Base-by-base conservation (phyloP, 306 rosid genomes). In the Inga oerstediana region DNA sequence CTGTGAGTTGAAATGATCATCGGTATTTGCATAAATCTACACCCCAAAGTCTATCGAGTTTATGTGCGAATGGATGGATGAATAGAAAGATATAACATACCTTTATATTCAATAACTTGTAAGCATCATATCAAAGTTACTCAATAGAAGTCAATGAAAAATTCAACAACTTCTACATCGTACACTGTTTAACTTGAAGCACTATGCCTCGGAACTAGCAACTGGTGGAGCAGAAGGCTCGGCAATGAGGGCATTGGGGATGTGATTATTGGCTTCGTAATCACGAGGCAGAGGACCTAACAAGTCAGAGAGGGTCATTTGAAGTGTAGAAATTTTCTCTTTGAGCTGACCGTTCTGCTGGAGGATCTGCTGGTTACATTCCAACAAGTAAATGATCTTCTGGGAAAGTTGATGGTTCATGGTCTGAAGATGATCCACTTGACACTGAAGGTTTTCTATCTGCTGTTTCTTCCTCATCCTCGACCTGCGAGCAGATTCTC, bases 401-500 rank as follows among this genome's bases (percentile, higher is more conserved):
- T 79, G 77, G 3, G 86, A 87, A 67, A 84, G 77, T 75, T 84
- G 90, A 81, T 78, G 80, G 66, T 87, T 87, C 65, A 87, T 19
- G 43, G 52, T 65, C 88, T 84, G 88, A 66, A 84, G 69, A 61
- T 78, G 74, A 27, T 81, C 86, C 12, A 84, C 88, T 9, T 87
- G 86, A 56, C 74, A 81, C 79, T 75, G 86, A 58, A 87, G 81
- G 51, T 62, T 75, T 79, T 87, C 86, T 68, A 87, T 84, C 4
- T 84, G 90, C 72, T 87, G 90, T 82, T 81, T 84, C 85, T 92
- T 93, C 85, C 98, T 79, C 97, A 90, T 89, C 67, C 92, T 51
- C 2, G 93, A 90, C 84, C 96, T 82, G 73, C 93, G 87, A 62
- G 98, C 97, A 0, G 97, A 92, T 88, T 93, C 97, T 87, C 94